Evolutionary conservation across 768 basidiomycete species (phyloP), one percentile per base, ranked within the genome.

Genomic region (Podaxis rugospora): DNA sequence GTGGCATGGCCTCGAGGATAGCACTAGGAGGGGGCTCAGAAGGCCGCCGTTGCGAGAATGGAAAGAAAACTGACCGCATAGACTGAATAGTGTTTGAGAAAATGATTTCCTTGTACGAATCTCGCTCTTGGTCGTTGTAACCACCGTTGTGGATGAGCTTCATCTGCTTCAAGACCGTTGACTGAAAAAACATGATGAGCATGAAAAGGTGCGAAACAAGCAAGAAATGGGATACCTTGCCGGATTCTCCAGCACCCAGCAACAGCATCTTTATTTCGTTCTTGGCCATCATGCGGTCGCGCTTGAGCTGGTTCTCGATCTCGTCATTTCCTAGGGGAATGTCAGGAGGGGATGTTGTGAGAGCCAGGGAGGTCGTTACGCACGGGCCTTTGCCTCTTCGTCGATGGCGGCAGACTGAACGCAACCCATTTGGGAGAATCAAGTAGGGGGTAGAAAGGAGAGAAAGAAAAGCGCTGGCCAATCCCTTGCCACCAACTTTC

Each of bases 191-290:
- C 16, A 25, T 18, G 40, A 9, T 36, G 44, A 21, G 42, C 27
- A 50, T 4, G 11, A 1, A 1, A 4, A 49, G 14, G 36, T 51
- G 53, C 9, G 37, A 25, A 11, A 44, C 7, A 40, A 39, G 28
- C 28, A 23, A 51, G 16, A 14, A 7, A 10, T 0, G 9, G 74
- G 79, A 13, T 51, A 90, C 90, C 84, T 98, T 97, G 68, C 95
- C 95, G 57, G 93, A 95, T 82, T 97, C 95, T 76, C 96, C 95
- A 62, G 96, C 95, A 60, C 96, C 96, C 27, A 98, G 81, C 61
- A 98, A 73, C 63, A 98, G 72, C 95, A 98, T 96, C 80, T 98
- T 95, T 70, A 95, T 93, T 74, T 95, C 93, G 68, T 94, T 95
- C 81, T 92, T 93, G 46, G 89, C 88, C 83, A 89, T 86, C 80